A percentile compares a stretch with the other conserved stretches of the same genome.
Evolutionary conservation across 2,329 filamentous ascomycete species (phyloP).

Genomic region (Alternaria postmessia): DNA sequence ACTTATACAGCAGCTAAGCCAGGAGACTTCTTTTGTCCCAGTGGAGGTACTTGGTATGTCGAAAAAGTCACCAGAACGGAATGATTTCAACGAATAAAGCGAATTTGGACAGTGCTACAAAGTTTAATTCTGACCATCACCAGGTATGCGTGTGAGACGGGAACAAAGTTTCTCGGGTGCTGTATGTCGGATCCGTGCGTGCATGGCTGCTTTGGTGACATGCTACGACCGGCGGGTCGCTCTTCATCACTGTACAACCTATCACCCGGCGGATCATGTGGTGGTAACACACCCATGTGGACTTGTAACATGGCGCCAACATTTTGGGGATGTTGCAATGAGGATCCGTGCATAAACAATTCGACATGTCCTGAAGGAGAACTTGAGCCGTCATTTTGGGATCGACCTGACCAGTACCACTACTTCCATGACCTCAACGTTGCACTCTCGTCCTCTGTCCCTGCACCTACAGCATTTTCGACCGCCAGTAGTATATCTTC

Average conservation of each 20-base stretch:
- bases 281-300: slow-evolving; percentile 37
- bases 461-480: not conserved
- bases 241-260: slow-evolving; percentile 35
- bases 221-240: slow-evolving; percentile 42
- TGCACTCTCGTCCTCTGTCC: not conserved
- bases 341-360: slow-evolving; percentile 43
- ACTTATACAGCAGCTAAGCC: slow-evolving; percentile 15
- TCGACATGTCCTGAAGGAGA: slow-evolving; percentile 34
- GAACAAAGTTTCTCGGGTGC: slow-evolving; percentile 49
- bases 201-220: slow-evolving; percentile 41
- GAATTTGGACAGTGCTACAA: not conserved
- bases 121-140: rapidly evolving
- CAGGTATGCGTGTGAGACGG: slow-evolving; percentile 23
- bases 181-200: slow-evolving; percentile 47
- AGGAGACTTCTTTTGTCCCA: slow-evolving; percentile 25
- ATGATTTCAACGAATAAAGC: rapidly evolving
- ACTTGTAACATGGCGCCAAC: slow-evolving; percentile 41
- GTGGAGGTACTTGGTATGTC: slow-evolving; percentile 22
- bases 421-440: slow-evolving; percentile 22
- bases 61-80: not conserved
- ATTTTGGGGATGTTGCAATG: slow-evolving; percentile 50
- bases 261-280: slow-evolving; percentile 42
- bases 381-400: slow-evolving; percentile 30
- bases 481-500: not conserved
- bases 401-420: slow-evolving; percentile 22